Evolutionary conservation across 768 basidiomycete species (phyloP), one percentile per base, ranked within the genome.

Genomic region (Tephrocybe sp.): DNA sequence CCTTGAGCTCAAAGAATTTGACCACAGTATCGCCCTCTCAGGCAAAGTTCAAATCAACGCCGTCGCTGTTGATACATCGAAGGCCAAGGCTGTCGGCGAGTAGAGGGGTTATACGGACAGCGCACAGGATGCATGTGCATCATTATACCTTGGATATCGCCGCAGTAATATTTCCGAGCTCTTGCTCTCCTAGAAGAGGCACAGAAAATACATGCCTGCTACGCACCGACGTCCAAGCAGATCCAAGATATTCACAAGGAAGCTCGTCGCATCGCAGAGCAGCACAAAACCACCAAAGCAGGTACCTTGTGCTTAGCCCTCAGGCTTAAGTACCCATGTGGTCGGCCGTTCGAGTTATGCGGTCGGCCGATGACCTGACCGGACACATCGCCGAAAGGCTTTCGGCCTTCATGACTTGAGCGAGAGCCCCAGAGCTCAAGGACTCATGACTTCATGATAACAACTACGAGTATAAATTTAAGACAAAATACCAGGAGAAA

Each of bases 161-260:
- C 32, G 38, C 58, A 90, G 88, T 94, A 93, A 62, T 97, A 96
- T 66, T 56, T 72, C 20, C 84, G 79, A 61, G 91, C 90, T 11
- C 71, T 96, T 18, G 46, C 77, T 91, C 90, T 33, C 80, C 88
- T 1, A 67, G n/a, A n/a, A n/a, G n/a, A 86, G 20, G 94, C 93
- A 8, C 80, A 85, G 71, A 85, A 81, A 61, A 90, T 97, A 51
- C 69, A 73, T 23, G 61, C 70, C 1, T 98, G 96, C 75, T 98
- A 97, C 75, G 96, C 95, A 14, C 70, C 72, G 37, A 95, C 93
- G 7, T 77, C 85, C 17, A 98, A 97, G 73, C 90, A 95, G 68
- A 85, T 92, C 23, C 62, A 79, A 17, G 94, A 98, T 64, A 94
- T 98, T 43, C 94, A 97, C 64, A 91, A 94, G 62, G 95, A 98